These are phyloP conservation scores for Volvox reticuliferus DNA, from an alignment of 139 green algal species.

Conservation along the genomic window DNA sequence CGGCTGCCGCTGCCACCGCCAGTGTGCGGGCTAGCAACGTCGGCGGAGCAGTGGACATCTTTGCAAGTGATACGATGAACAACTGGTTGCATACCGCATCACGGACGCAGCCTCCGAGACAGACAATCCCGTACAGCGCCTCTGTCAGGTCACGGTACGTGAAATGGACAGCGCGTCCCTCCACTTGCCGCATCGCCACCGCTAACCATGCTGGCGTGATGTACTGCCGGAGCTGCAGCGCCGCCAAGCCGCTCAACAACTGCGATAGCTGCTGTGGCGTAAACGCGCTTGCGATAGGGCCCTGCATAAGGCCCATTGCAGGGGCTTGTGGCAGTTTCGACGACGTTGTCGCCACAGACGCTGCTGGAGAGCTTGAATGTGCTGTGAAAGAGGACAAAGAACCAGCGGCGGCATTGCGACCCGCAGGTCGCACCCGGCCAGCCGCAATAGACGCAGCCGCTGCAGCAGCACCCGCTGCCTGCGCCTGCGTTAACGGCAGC, in stretches of 20 bases:
- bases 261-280: conserved; percentile 15
- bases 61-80: conserved; percentile 17
- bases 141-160: conserved; percentile 27
- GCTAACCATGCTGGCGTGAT: conserved; percentile 10
- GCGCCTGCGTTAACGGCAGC: conserved; percentile 40
- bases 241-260: conserved; percentile 10
- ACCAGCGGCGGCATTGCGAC: no score
- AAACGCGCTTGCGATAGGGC: background rate
- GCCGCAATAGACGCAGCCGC: background rate
- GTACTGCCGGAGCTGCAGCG: background rate
- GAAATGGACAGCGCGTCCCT: conserved; percentile 14
- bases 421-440: background rate
- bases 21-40: conserved; percentile 23
- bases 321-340: background rate
- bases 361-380: background rate
- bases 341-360: background rate
- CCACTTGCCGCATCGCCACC: conserved; percentile 15
- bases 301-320: no score
- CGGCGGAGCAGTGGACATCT: conserved; percentile 16
- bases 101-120: conserved; percentile 3
- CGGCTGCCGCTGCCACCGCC: conserved; percentile 22
- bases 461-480: conserved; percentile 29
- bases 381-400: background rate
- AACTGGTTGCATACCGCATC: conserved; percentile 20
- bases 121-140: conserved; percentile 27